Conservation (phyloP, 2,329 filamentous ascomycete genomes). For the Ophiostoma ips region DNA sequence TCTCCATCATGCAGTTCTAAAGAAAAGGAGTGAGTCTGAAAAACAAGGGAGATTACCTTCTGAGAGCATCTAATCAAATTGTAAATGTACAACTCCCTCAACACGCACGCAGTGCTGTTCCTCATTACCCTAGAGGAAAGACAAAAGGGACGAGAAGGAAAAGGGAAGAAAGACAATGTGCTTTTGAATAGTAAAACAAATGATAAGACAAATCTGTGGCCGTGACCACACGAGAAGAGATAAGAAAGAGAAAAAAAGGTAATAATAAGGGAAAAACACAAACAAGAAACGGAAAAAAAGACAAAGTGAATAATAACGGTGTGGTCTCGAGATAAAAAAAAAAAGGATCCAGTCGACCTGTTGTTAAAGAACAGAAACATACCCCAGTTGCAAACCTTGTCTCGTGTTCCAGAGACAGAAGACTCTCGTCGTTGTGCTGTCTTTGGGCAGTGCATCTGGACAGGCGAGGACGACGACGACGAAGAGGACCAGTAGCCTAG, state of each 20-base stretch:
- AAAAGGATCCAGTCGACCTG: neutral
- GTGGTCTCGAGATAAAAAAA: neutral
- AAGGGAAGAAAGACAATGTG: slow-evolving; percentile 5
- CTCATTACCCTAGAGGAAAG: too few species aligned
- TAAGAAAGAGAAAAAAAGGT: neutral
- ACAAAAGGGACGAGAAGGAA: neutral
- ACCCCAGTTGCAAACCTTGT: too few species aligned
- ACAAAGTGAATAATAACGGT: neutral
- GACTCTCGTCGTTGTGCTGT: too few species aligned
- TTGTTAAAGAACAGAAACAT: too few species aligned
- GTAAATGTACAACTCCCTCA: too few species aligned
- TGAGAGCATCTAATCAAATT: too few species aligned
- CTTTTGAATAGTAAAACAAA: neutral
- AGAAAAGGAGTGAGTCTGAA: too few species aligned
- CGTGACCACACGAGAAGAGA: neutral
- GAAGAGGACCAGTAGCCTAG: neutral
- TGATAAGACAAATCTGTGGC: neutral
- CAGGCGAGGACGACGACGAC: too few species aligned
- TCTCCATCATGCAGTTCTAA: too few species aligned
- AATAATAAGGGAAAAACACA: neutral
- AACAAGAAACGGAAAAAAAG: neutral
- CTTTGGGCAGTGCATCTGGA: too few species aligned
- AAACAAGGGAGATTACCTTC: neutral
- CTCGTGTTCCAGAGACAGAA: too few species aligned
- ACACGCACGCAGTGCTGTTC: too few species aligned